These are phyloP conservation scores for Sphaceloma murrayae DNA, from an alignment of 2,329 filamentous ascomycete species.

Conservation along the genomic window DNA sequence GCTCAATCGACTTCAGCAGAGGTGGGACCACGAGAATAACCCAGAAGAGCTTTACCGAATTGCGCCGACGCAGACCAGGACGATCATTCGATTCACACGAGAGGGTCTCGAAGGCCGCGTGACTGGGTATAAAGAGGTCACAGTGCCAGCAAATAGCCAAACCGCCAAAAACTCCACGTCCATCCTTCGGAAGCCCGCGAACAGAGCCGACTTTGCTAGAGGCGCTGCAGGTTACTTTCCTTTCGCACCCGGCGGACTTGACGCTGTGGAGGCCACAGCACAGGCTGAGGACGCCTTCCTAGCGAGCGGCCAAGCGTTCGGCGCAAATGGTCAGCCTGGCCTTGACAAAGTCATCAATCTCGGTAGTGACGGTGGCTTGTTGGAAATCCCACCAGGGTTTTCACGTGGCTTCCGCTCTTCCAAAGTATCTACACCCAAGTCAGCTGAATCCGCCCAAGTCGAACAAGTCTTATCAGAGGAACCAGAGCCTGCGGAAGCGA, in stretches of 20 bases:
- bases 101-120: slow-evolving; percentile 89
- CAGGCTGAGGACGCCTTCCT: slow-evolving; percentile 69
- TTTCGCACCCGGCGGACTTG: slow-evolving; percentile 82
- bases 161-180: slow-evolving; percentile 95
- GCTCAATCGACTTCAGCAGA: slow-evolving; percentile 80
- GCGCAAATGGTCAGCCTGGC: slow-evolving; percentile 36
- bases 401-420: slow-evolving; percentile 65
- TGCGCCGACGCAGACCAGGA: slow-evolving; percentile 83
- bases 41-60: slow-evolving; percentile 78
- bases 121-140: slow-evolving; percentile 88
- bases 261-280: slow-evolving; percentile 75
- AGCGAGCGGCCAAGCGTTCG: slow-evolving; percentile 25
- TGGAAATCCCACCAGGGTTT: slow-evolving; percentile 77
- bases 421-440: slow-evolving; percentile 48
- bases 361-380: slow-evolving; percentile 62
- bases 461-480: slow-evolving; percentile 51
- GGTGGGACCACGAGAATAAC: slow-evolving; percentile 75
- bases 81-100: slow-evolving; percentile 83
- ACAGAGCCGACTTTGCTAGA: slow-evolving; percentile 79
- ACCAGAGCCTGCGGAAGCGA: slow-evolving; percentile 37
- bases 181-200: slow-evolving; percentile 73
- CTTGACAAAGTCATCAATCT: slow-evolving; percentile 84
- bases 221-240: slow-evolving; percentile 91
- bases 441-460: slow-evolving; percentile 53
- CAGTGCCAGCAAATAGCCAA: slow-evolving; percentile 76